Evolutionary conservation across 805 yeast species (phyloP), one percentile per base, ranked within the genome.

Genomic region (Schizosaccharomyces pombe): DNA sequence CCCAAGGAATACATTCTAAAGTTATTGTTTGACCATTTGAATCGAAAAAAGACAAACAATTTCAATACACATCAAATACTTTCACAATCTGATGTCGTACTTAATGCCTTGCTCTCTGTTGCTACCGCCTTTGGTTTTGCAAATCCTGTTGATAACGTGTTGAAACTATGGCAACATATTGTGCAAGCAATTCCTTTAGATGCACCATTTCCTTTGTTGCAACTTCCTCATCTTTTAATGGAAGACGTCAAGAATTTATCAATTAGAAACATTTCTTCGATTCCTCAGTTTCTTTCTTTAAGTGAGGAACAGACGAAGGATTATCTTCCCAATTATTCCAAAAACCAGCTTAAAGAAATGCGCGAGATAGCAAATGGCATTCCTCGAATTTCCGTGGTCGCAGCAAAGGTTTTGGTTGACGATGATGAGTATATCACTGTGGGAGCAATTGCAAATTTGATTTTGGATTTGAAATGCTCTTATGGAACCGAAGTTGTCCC

Each of bases 361-460:
- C 24, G 40, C 26, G 47, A 54, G 19, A 53, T 57, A 11, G 61
- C 59, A 43, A 57, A 60, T 8, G 40, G 55, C 33, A 55, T 59
- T 28, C 60, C 60, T 3, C 26, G 47, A 2, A 14, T 57, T 19
- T 56, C 55, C 37, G 55, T 59, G 2, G 43, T 57, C n/a, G 55
- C 54, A 16, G 55, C 60, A 29, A 55, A 52, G 47, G 59, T 58
- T 47, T 55, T 57, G 58, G 95, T 89, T 47, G 89, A 95, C 2
- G 97, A 97, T 33, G 96, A 87, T 69, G 64, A 67, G 14, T 78
- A 83, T 30, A 61, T 63, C 22, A 77, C 86, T 0, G 81, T 95
- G 29, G 72, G 75, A 28, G 77, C 96, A 1, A 74, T 75, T 52
- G 78, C 85, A 6, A 87, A 85, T 66, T 69, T 93, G 57, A 78